A percentile compares a stretch with the other conserved stretches of the same genome.
Evolutionary conservation across 139 green algal species (phyloP).

Genomic region (Volvox reticuliferus): DNA sequence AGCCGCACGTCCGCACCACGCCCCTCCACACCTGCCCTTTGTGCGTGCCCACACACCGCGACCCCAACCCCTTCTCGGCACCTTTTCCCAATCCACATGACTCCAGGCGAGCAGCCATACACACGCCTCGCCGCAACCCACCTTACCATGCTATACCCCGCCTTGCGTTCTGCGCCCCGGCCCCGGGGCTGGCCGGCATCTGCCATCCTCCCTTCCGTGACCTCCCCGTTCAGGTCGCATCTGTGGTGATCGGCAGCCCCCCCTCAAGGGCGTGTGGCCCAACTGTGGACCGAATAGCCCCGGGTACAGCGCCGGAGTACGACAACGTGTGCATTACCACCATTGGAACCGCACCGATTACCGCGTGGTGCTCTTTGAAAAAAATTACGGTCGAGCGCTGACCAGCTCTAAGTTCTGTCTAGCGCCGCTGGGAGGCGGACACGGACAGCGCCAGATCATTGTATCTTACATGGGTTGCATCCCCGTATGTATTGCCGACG

Average conservation of each 20-base stretch:
- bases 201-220: neutral
- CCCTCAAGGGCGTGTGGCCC: slow-evolving; percentile 21
- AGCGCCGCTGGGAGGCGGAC: slow-evolving; percentile 46
- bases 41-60: too few relatives aligned
- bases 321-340: slow-evolving; percentile 47
- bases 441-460: slow-evolving; percentile 55
- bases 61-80: too few relatives aligned
- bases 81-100: too few relatives aligned
- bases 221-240: neutral
- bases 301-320: slow-evolving; percentile 46
- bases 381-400: neutral
- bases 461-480: slow-evolving; percentile 59
- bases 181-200: neutral
- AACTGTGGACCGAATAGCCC: slow-evolving; percentile 17
- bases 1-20: too few relatives aligned
- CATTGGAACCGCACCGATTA: slow-evolving; percentile 58
- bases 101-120: too few relatives aligned
- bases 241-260: slow-evolving; percentile 7
- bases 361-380: slow-evolving; percentile 8
- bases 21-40: too few relatives aligned
- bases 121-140: too few relatives aligned
- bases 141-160: too few relatives aligned
- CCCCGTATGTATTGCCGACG: slow-evolving; percentile 49
- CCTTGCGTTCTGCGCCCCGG: neutral
- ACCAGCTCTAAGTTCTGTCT: slow-evolving; percentile 28